Evolutionary conservation across 768 basidiomycete species (phyloP).

Genomic region (Rhodotorula graminis): DNA sequence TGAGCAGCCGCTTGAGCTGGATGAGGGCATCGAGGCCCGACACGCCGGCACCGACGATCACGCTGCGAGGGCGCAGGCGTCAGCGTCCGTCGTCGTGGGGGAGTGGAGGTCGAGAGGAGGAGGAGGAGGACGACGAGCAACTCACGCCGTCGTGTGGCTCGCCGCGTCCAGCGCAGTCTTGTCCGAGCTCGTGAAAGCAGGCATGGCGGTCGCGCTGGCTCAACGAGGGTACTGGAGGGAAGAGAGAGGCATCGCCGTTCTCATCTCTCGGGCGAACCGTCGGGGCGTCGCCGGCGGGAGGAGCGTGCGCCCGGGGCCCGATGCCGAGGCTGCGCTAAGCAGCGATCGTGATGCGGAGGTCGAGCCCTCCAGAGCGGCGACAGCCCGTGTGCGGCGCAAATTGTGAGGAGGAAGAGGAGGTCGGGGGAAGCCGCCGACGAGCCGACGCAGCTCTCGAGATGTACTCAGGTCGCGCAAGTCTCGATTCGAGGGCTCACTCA

Average conservation of each 20-base stretch:
- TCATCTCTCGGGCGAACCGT: no score
- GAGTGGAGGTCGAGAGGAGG: not conserved
- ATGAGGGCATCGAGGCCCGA: conserved; percentile 38
- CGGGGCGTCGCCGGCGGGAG: no score
- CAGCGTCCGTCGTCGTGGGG: not conserved
- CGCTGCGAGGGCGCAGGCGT: not conserved
- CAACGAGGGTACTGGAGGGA: not conserved
- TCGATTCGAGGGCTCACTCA: no score
- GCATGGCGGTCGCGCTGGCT: not conserved
- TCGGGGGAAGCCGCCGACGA: no score
- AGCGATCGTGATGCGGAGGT: no score
- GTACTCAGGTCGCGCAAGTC: no score
- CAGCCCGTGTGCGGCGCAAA: no score
- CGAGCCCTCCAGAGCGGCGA: no score
- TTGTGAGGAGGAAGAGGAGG: no score
- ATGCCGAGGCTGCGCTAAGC: no score
- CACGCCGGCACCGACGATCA: conserved; percentile 41
- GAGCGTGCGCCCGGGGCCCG: no score
- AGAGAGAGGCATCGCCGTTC: not conserved
- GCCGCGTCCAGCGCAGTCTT: not conserved
- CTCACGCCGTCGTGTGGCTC: not conserved
- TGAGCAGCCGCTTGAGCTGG: conserved; percentile 39
- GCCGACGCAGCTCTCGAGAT: no score
- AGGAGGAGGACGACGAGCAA: not conserved
- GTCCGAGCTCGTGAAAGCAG: not conserved